Conservation (phyloP, 2,329 filamentous ascomycete genomes). For the Xylaria polymorpha region DNA sequence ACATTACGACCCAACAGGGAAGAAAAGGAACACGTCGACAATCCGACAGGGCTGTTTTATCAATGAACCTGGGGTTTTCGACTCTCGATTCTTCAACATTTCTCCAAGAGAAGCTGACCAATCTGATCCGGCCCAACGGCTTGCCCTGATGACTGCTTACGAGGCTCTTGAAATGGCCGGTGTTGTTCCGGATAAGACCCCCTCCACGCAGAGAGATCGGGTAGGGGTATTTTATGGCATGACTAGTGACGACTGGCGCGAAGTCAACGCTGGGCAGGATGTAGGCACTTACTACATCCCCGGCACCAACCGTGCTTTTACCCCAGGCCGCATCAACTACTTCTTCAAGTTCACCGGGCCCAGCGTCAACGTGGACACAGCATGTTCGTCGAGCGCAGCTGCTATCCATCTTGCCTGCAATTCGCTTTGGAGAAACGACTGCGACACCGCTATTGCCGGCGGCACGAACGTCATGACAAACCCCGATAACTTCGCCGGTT, state of each 20-base stretch:
- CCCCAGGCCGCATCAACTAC: conserved; percentile 53
- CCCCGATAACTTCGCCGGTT: conserved; percentile 71
- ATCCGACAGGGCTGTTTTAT: conserved; percentile 38
- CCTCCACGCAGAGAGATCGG: conserved; percentile 36
- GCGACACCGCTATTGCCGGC: conserved; percentile 72
- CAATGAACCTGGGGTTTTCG: conserved; percentile 42
- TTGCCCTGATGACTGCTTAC: conserved; percentile 73
- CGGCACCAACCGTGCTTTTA: conserved; percentile 51
- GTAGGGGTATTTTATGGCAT: conserved; percentile 43
- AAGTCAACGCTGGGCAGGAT: conserved; percentile 71
- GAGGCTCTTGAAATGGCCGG: conserved; percentile 74
- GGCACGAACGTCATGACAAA: conserved; percentile 73
- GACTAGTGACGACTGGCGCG: conserved; percentile 60
- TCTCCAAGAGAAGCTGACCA: conserved; percentile 43
- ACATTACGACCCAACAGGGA: conserved; percentile 43
- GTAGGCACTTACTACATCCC: conserved; percentile 59
- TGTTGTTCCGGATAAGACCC: conserved; percentile 40
- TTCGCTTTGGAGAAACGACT: conserved; percentile 70
- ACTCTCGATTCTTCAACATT: conserved; percentile 44
- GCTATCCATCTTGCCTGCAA: conserved; percentile 58
- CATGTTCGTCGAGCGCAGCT: conserved; percentile 48
- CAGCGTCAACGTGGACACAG: conserved; percentile 48
- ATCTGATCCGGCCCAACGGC: conserved; percentile 73
- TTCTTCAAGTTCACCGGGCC: conserved; percentile 51
- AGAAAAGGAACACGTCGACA: conserved; percentile 38